Conservation (phyloP, 345 rosid species). For the Heritiera fomes region DNA sequence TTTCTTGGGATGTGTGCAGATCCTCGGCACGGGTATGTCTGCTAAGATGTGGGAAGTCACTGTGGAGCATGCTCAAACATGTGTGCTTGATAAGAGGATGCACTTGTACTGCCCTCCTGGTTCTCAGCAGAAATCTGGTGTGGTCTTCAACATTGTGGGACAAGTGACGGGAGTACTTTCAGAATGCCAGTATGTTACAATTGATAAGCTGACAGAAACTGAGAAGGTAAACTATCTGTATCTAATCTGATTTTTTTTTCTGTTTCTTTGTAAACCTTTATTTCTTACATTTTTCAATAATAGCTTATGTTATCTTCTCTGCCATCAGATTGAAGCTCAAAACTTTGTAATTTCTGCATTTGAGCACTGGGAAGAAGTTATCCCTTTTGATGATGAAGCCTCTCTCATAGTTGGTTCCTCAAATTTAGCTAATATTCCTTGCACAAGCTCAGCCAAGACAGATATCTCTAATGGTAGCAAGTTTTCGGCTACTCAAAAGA, state of each 20-base stretch:
- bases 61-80: conserved; percentile 81
- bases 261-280: neutral
- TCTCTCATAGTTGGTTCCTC: conserved; percentile 47
- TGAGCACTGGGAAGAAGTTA: conserved; percentile 60
- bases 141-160: conserved; percentile 87
- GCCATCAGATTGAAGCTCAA: conserved; percentile 69
- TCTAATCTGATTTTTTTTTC: neutral
- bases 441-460: conserved; percentile 42
- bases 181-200: conserved; percentile 59
- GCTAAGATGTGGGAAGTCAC: conserved; percentile 99
- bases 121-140: conserved; percentile 67
- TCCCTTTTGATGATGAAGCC: conserved; percentile 62
- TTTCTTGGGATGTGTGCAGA: conserved; percentile 45
- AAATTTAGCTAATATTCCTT: conserved; percentile 34
- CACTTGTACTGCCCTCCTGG: conserved; percentile 59
- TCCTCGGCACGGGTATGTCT: conserved; percentile 98
- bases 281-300: conserved; percentile 23
- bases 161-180: conserved; percentile 79
- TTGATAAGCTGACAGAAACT: conserved; percentile 73
- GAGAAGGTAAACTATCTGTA: conserved; percentile 62
- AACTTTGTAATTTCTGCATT: conserved; percentile 67
- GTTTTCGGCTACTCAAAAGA: conserved; percentile 43
- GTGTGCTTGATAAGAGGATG: conserved; percentile 68
- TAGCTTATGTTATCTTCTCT: conserved; percentile 20
- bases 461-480: conserved; percentile 46